Evolutionary conservation across 345 rosid species (phyloP).

Genomic region (Geranium rotundifolium): DNA sequence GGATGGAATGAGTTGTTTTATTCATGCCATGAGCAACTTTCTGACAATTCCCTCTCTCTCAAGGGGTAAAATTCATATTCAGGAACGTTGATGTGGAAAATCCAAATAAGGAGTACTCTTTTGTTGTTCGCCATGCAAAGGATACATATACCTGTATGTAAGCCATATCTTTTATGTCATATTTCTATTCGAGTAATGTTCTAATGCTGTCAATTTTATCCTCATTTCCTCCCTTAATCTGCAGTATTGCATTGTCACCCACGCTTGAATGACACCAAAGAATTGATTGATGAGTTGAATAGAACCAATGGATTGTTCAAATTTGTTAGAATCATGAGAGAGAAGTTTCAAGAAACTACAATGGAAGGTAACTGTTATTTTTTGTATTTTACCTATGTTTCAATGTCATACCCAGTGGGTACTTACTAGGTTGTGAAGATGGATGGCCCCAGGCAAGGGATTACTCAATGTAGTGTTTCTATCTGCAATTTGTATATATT

Average conservation of each 20-base stretch:
- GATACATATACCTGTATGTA: conserved; percentile 58
- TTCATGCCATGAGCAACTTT: too few species aligned
- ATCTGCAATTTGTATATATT: neutral
- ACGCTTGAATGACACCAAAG: conserved; percentile 38
- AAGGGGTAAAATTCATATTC: conserved; percentile 84
- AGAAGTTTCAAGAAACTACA: conserved; percentile 58
- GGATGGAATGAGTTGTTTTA: too few species aligned
- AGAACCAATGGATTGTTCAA: conserved; percentile 68
- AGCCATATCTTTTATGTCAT: conserved; percentile 1
- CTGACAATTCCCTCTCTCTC: too few species aligned
- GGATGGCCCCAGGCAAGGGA: neutral
- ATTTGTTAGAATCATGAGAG: conserved; percentile 78
- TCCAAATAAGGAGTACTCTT: conserved; percentile 39
- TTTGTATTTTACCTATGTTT: conserved; percentile 1
- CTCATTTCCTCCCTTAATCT: conserved; percentile 12
- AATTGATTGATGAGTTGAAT: conserved; percentile 63
- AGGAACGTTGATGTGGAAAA: conserved; percentile 35
- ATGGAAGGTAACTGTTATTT: conserved; percentile 31
- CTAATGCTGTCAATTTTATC: conserved; percentile 7
- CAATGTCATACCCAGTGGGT: neutral
- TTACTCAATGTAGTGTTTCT: neutral
- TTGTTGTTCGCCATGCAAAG: conserved; percentile 58
- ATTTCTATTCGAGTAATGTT: conserved; percentile 1
- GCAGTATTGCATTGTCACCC: conserved; percentile 79
- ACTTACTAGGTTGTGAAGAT: neutral